A percentile compares a stretch with the other conserved stretches of the same genome.
Conservation (phyloP, 306 rosid genomes). For the Clitoria ternatea region DNA sequence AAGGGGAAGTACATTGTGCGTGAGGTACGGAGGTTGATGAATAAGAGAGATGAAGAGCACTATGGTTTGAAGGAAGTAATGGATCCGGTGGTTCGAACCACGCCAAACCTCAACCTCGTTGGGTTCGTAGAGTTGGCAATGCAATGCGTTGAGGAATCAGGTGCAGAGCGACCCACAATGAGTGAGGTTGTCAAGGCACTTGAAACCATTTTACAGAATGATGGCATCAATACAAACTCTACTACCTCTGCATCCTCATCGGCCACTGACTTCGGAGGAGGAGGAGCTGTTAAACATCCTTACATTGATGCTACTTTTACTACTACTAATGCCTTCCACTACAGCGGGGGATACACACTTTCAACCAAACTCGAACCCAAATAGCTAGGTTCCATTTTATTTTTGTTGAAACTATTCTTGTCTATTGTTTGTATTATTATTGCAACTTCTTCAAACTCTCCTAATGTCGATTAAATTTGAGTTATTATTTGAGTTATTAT, state of each 20-base stretch:
- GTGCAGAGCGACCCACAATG: constrained; percentile 83
- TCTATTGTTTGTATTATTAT: no score
- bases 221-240: constrained; percentile 77
- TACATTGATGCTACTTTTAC: constrained; percentile 49
- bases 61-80: constrained; percentile 64
- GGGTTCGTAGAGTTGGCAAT: constrained; percentile 76
- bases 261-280: constrained; percentile 68
- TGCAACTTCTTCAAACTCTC: no score
- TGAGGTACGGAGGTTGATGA: constrained; percentile 48
- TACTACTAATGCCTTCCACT: constrained; percentile 52
- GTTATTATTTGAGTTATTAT: no score
- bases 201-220: constrained; percentile 72
- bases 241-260: constrained; percentile 91
- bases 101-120: constrained; percentile 46
- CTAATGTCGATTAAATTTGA: no score
- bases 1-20: constrained; percentile 86
- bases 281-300: constrained; percentile 57
- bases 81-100: constrained; percentile 59
- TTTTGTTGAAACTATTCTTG: no score
- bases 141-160: constrained; percentile 85
- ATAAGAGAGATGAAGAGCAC: constrained; percentile 50
- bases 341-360: constrained; percentile 69
- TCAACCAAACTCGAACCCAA: constrained; percentile 76
- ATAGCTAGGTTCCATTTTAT: no score
- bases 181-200: constrained; percentile 74